Evolutionary conservation across 2,329 filamentous ascomycete species (phyloP).

Genomic region (Neophaeococcomyces aloes): DNA sequence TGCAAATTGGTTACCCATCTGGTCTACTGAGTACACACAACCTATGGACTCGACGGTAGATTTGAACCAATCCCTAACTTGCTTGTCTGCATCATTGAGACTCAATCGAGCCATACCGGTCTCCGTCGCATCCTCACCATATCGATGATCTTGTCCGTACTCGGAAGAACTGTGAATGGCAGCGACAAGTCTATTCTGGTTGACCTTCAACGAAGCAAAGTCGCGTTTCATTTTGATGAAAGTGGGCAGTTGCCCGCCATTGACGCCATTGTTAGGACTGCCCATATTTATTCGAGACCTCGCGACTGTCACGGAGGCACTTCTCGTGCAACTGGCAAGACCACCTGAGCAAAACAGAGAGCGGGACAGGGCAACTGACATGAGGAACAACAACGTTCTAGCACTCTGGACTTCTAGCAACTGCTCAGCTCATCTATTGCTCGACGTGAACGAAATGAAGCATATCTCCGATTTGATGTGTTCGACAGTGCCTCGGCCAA

Average conservation of each 20-base stretch:
- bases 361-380: neutral
- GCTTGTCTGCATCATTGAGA: conserved; percentile 60
- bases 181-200: conserved; percentile 19
- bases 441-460: neutral
- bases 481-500: neutral
- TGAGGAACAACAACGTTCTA: neutral
- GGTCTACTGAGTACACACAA: conserved; percentile 58
- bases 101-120: conserved; percentile 63
- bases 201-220: conserved; percentile 20
- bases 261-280: conserved; percentile 9
- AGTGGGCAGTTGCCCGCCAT: conserved; percentile 1
- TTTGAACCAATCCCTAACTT: conserved; percentile 66
- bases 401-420: neutral
- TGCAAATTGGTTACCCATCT: conserved; percentile 74
- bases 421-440: neutral
- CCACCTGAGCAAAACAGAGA: neutral
- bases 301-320: neutral
- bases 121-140: conserved; percentile 21
- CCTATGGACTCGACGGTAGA: conserved; percentile 51
- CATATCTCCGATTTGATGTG: neutral
- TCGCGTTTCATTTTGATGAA: conserved; percentile 14
- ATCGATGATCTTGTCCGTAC: conserved; percentile 21
- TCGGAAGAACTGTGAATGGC: conserved; percentile 21
- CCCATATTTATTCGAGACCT: conserved; percentile 11
- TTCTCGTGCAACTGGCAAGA: neutral